These are phyloP conservation scores for Cladosporium sp. DNA, from an alignment of 2,329 filamentous ascomycete genomes.

Conservation along the genomic window DNA sequence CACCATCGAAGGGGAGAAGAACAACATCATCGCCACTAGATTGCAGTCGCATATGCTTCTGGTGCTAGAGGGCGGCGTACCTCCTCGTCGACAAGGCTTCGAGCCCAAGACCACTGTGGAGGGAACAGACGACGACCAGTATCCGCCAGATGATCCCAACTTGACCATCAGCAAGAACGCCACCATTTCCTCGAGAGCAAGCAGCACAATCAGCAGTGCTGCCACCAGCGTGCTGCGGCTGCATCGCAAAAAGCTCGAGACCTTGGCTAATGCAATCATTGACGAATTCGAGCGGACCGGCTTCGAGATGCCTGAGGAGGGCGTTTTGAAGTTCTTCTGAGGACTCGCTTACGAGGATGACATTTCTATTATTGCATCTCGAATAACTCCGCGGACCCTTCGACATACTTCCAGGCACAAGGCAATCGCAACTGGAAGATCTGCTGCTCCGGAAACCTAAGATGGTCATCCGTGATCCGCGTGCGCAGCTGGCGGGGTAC, in stretches of 20 bases:
- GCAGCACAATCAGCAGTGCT: conserved; percentile 18
- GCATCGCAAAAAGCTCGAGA: conserved; percentile 44
- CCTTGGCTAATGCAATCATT: conserved; percentile 38
- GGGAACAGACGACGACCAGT: conserved; percentile 32
- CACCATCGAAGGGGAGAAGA: conserved; percentile 40
- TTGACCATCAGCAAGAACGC: conserved; percentile 9
- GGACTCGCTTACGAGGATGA: background rate
- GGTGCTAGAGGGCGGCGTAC: conserved; percentile 43
- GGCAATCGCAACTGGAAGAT: background rate
- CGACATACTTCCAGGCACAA: conserved; percentile 3
- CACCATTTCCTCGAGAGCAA: conserved; percentile 26
- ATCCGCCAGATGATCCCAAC: conserved; percentile 18
- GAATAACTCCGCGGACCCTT: background rate
- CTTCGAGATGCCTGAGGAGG: conserved; percentile 43
- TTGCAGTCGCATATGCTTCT: conserved; percentile 43
- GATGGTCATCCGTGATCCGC: background rate
- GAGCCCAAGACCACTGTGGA: conserved; percentile 41
- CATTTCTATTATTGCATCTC: background rate
- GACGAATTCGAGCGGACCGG: conserved; percentile 39
- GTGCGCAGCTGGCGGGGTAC: conserved; percentile 2
- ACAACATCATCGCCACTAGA: conserved; percentile 42
- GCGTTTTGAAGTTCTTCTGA: conserved; percentile 27
- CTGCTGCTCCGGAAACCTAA: background rate
- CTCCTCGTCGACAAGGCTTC: conserved; percentile 33
- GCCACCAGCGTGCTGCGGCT: conserved; percentile 38